Conservation (phyloP, 1,284 basidiomycete genomes). For the Cutaneotrichosporon curvatum region DNA sequence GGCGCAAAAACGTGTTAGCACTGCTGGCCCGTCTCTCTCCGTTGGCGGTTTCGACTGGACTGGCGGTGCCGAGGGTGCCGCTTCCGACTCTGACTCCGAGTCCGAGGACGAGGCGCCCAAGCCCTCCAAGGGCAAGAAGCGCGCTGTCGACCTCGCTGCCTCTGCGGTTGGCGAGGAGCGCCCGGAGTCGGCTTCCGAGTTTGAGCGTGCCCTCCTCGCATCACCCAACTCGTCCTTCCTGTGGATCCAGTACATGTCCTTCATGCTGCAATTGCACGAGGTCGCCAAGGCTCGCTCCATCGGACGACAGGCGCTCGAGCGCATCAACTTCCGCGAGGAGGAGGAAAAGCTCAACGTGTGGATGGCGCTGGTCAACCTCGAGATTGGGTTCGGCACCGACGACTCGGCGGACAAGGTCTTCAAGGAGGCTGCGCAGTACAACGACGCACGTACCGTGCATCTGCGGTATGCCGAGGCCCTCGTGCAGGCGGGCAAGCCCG, state of each 20-base stretch:
- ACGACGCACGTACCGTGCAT: slow-evolving; percentile 87
- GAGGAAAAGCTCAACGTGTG: slow-evolving; percentile 95
- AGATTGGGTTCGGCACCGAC: slow-evolving; percentile 86
- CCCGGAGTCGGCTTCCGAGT: slow-evolving; percentile 90
- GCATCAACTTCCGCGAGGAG: slow-evolving; percentile 93
- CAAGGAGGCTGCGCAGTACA: slow-evolving; percentile 81
- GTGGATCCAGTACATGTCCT: slow-evolving; percentile 99
- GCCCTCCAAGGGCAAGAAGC: slow-evolving; percentile 45
- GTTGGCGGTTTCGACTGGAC: slow-evolving; percentile 52
- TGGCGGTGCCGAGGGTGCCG: slow-evolving; percentile 40
- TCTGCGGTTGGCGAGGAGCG: slow-evolving; percentile 66
- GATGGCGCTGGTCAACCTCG: slow-evolving; percentile 92
- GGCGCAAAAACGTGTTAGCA: slow-evolving; percentile 23
- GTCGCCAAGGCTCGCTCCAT: slow-evolving; percentile 87
- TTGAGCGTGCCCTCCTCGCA: slow-evolving; percentile 87
- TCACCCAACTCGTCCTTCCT: slow-evolving; percentile 96
- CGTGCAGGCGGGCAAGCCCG: slow-evolving; percentile 70
- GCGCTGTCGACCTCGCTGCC: slow-evolving; percentile 70
- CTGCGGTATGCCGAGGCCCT: slow-evolving; percentile 77
- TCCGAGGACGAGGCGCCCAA: slow-evolving; percentile 20
- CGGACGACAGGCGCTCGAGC: slow-evolving; percentile 72
- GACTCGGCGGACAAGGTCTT: slow-evolving; percentile 71
- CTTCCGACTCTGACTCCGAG: slow-evolving; percentile 52
- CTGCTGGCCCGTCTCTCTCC: slow-evolving; percentile 33
- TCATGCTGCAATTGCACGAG: slow-evolving; percentile 91